phyloP scores from a whole-genome alignment of 805 yeast species.

The Saccharomyces paradoxus region DNA sequence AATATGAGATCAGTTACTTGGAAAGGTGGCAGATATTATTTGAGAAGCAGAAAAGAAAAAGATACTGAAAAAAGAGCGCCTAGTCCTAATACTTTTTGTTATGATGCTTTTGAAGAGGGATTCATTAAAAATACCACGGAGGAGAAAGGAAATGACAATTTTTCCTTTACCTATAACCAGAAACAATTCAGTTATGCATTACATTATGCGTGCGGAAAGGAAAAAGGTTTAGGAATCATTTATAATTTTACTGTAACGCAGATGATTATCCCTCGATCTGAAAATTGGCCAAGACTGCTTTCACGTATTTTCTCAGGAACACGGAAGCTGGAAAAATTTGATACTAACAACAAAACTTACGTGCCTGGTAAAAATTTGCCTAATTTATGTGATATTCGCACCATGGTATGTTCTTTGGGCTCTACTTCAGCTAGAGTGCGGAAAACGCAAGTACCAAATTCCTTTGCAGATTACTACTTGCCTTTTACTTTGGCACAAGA shows the following conservation, averaged over 20 bases:
- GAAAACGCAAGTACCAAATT: constrained; percentile 5
- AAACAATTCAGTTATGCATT: neutral
- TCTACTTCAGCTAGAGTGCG: constrained; percentile 7
- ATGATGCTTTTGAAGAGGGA: neutral
- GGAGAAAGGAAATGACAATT: neutral
- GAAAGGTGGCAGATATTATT: neutral
- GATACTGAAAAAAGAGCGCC: neutral
- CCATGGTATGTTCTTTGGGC: constrained; percentile 18
- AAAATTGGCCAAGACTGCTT: constrained; percentile 11
- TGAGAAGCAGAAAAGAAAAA: neutral
- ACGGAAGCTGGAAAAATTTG: neutral
- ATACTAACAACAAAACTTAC: neutral
- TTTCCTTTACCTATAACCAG: neutral
- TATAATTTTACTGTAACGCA: constrained; percentile 6
- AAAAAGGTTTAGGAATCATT: neutral
- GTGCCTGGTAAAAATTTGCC: neutral
- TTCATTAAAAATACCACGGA: neutral
- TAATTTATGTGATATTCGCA: constrained; percentile 5
- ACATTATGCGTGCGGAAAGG: neutral
- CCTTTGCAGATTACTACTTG: constrained; percentile 18
- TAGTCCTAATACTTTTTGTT: neutral
- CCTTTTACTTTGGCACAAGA: constrained; percentile 11
- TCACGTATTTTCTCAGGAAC: constrained; percentile 8
- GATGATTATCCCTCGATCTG: constrained; percentile 8
- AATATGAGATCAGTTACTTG: neutral